These are phyloP conservation scores for Coniochaeta prunicola DNA, from an alignment of 2,329 filamentous ascomycete species.

Conservation along the genomic window DNA sequence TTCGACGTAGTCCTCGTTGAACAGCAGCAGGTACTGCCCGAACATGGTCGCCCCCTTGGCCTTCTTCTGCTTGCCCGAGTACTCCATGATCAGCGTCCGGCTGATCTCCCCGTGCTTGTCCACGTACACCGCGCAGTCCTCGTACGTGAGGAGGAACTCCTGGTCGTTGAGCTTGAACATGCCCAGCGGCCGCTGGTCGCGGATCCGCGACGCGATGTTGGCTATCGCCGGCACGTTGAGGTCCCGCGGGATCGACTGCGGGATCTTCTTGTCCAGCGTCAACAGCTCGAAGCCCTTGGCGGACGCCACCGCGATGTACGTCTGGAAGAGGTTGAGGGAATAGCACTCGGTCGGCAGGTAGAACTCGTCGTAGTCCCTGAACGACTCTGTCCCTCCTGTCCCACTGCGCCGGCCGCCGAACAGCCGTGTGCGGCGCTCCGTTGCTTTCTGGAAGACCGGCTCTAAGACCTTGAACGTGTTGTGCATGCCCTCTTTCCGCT, in stretches of 20 bases:
- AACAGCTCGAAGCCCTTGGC: conserved; percentile 91
- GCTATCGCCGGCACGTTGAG: conserved; percentile 70
- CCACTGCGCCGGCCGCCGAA: conserved; percentile 52
- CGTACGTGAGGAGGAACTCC: conserved; percentile 89
- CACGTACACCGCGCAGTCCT: conserved; percentile 94
- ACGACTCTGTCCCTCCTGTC: conserved; percentile 79
- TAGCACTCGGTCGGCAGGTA: conserved; percentile 95
- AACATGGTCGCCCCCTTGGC: conserved; percentile 83
- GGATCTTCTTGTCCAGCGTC: conserved; percentile 93
- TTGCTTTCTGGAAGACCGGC: conserved; percentile 87
- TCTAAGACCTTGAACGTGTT: conserved; percentile 97
- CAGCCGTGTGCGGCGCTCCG: conserved; percentile 69
- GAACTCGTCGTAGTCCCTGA: conserved; percentile 97
- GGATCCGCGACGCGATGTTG: conserved; percentile 78
- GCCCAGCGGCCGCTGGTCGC: conserved; percentile 76
- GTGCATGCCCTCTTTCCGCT: conserved; percentile 85
- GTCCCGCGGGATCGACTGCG: conserved; percentile 81
- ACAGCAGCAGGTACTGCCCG: conserved; percentile 84
- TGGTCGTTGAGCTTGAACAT: conserved; percentile 95
- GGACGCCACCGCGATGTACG: conserved; percentile 84
- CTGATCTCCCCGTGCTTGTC: conserved; percentile 97
- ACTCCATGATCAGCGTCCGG: conserved; percentile 94
- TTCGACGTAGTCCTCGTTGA: conserved; percentile 95
- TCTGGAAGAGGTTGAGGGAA: conserved; percentile 93
- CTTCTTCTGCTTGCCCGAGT: conserved; percentile 77